A percentile compares a stretch with the other conserved stretches of the same genome.
Conservation (phyloP, 2,329 filamentous ascomycete species). For the Huntiella moniliformis region DNA sequence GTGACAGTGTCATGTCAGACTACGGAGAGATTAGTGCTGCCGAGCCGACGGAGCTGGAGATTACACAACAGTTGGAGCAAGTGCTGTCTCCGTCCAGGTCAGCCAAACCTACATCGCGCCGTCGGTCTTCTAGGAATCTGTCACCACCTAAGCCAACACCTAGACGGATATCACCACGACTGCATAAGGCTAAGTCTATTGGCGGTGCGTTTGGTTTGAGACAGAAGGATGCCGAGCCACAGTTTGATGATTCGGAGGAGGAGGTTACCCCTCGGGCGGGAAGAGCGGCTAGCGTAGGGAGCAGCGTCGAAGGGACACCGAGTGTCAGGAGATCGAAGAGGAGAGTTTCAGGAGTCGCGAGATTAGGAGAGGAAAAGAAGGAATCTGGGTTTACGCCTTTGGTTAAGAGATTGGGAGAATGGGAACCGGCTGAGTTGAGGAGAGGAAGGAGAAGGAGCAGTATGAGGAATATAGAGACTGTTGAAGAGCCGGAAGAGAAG, state of each 20-base stretch:
- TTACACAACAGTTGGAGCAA: too few species aligned
- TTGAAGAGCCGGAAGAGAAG: constrained; percentile 1
- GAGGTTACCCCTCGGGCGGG: too few species aligned
- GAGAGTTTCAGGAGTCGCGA: constrained; percentile 18
- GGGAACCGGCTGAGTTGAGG: constrained; percentile 36
- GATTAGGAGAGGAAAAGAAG: too few species aligned
- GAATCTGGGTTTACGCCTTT: constrained; percentile 41
- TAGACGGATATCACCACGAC: constrained; percentile 3
- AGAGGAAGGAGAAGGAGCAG: background rate
- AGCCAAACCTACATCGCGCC: background rate
- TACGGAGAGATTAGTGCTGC: background rate
- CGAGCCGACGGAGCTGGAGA: background rate
- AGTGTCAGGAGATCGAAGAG: constrained; percentile 17
- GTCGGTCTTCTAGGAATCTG: constrained; percentile 1
- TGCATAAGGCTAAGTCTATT: constrained; percentile 11
- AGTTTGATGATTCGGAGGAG: constrained; percentile 34
- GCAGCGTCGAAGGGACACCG: too few species aligned
- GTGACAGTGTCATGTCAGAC: background rate
- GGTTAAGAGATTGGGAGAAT: constrained; percentile 39
- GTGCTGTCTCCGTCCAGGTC: background rate
- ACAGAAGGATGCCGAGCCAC: constrained; percentile 27
- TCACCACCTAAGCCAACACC: constrained; percentile 13
- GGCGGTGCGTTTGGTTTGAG: constrained; percentile 20
- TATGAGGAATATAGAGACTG: background rate
- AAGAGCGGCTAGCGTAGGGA: too few species aligned